Conservation (phyloP, 2,329 filamentous ascomycete genomes). For the Colletotrichum incanum region DNA sequence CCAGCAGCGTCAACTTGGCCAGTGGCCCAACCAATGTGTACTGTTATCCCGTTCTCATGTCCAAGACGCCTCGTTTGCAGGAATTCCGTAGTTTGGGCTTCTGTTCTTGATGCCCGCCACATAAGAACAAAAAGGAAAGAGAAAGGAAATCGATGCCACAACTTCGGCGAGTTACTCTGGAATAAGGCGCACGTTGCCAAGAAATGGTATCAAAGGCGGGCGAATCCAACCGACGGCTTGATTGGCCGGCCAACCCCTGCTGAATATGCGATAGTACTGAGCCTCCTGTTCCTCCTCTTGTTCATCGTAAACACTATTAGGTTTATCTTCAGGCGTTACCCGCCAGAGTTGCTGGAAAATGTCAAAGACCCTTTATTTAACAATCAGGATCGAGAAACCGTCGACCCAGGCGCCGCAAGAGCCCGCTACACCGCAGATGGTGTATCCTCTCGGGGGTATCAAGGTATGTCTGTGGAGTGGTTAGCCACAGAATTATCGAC, state of each 20-base stretch:
- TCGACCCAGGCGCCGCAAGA: constrained; percentile 87
- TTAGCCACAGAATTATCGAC: constrained; percentile 44
- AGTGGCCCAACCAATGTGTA: not conserved
- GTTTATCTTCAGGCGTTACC: not conserved
- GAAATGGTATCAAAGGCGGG: constrained; percentile 21
- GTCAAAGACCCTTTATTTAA: constrained; percentile 16
- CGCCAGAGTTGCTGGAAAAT: not conserved
- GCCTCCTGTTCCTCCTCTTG: not conserved
- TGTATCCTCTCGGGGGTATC: constrained; percentile 91
- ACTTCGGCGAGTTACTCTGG: constrained; percentile 1
- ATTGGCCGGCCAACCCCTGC: not conserved
- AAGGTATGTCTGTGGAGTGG: constrained; percentile 78
- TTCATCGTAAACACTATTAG: not conserved
- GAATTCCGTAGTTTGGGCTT: not conserved
- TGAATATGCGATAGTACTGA: not conserved
- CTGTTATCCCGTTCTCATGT: not conserved
- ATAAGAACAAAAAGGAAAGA: not conserved
- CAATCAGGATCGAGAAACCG: constrained; percentile 84
- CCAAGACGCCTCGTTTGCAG: constrained; percentile 18
- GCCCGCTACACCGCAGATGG: constrained; percentile 88
- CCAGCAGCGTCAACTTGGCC: not conserved
- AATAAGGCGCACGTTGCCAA: constrained; percentile 7
- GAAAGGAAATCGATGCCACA: not conserved
- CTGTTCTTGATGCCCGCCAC: not conserved
- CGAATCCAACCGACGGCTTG: not conserved